Evolutionary conservation across 1,284 basidiomycete genomes (phyloP), one percentile per base, ranked within the genome.

Genomic region (Rhodotorula glutinis): DNA sequence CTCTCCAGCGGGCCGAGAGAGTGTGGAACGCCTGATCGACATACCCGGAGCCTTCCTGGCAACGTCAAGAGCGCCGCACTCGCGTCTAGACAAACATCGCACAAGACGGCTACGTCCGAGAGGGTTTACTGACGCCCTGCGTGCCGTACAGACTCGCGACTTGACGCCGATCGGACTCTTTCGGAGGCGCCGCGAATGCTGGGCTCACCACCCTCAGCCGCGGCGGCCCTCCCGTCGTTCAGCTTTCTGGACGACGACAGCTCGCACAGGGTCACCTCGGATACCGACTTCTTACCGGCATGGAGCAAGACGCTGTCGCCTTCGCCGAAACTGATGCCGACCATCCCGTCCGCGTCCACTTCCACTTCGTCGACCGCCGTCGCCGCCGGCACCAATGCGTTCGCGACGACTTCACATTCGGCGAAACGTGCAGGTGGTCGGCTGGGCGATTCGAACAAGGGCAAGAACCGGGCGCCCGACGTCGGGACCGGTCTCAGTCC

Each of bases 231-330:
- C 33, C 49, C 62, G n/a, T 40, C 57, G 25, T 60, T 63, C 41
- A 43, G 51, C 23, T 25, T 51, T 33, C n/a, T 29, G 27, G 29
- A 54, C 41, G 52, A 68, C 27, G 30, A 56, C 25, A 38, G 53
- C 27, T 23, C 57, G 13, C 23, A 30, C 9, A 44, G 52, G 4
- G 29, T 46, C 10, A 47, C 41, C 41, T 57, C 60, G 17, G 65
- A 64, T 51, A 38, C 29, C 41, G 62, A 64, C 44, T 40, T 63
- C 27, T 46, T 67, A 17, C 66, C 66, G 13, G 51, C 64, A 9
- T 71, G 69, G 69, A 63, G 65, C 23, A 60, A 57, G 21, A 30
- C 57, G 25, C 49, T 61, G 2, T 65, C 65, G 29, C 52, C 63
- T 19, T 67, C 65, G n/a, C 66, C 66, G 3, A 38, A 41, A 2